Base-by-base conservation (phyloP, 768 basidiomycete genomes). In the Daedalea quercina region DNA sequence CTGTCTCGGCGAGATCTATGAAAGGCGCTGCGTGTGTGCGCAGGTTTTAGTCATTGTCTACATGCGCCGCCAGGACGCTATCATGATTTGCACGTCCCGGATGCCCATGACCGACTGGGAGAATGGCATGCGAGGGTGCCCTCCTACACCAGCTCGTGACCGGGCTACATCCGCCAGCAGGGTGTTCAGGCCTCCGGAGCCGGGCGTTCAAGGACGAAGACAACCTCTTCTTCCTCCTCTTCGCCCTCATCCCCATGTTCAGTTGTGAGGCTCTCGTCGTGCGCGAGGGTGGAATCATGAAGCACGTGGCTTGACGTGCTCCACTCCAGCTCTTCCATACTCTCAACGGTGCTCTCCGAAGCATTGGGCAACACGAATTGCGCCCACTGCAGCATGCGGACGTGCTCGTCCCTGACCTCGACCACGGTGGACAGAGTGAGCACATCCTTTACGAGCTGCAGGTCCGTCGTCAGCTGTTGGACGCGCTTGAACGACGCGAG, bases 401-500 rank as follows among this genome's bases (percentile, higher is more conserved):
- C 89, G 69, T 76, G 80, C 35, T 81, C 76, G 8, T 75, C 71
- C 24, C 68, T 73, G n/a, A 94, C 82, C 67, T 95, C 86, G 47
- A 90, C 79, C 23, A 85, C 58, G 7, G 70, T 70, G 6, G 90
- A 93, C 19, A 85, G 71, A 9, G 59, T 67, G 58, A 94, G 74
- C 12, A 87, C 84, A 28, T 92, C 89, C 45, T 72, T 72, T 41
- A 95, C 87, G 37, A 88, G 69, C 23, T 77, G 70, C 20, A 66
- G 55, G 47, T 85, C 79, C 47, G 63, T 22, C 7, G 90, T 90
- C 51, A 94, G 67, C 45, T 74, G 75, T 60, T 75, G 78, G 51
- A 95, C 79, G 40, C 94, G 85, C 61, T 89, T 90, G 76, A 96
- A 97, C 11, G 90, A 89, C 1, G 90, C 87, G 52, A 97, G 76